phyloP scores from a whole-genome alignment of 148 eudicot genomes.

The Chenopodium album region DNA sequence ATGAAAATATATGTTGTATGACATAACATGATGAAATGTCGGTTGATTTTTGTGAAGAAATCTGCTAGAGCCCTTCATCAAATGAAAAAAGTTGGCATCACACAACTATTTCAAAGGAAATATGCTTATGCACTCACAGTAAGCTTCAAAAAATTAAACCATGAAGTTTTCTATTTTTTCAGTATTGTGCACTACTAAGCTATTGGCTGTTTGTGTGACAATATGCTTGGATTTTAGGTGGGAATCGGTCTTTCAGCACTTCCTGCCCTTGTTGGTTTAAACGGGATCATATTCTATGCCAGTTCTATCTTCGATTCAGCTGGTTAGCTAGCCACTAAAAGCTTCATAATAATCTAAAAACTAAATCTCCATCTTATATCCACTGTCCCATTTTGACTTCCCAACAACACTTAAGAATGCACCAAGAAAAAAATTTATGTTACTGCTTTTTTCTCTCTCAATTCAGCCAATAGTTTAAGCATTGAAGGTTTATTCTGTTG shows the following conservation, averaged over 20 bases:
- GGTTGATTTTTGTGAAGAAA: slow-evolving; percentile 11
- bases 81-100: slow-evolving; percentile 24
- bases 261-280: slow-evolving; percentile 19
- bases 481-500: neutral
- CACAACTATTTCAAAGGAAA: slow-evolving; percentile 32
- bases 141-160: slow-evolving; percentile 14
- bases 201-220: neutral
- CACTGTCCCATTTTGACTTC: neutral
- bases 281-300: slow-evolving; percentile 34
- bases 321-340: slow-evolving; percentile 26
- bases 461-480: neutral
- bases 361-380: neutral
- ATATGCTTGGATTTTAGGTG: slow-evolving; percentile 24
- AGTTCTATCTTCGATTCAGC: slow-evolving; percentile 35
- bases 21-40: neutral
- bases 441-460: too few species aligned
- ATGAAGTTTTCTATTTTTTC: neutral
- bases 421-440: too few species aligned
- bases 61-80: slow-evolving; percentile 31
- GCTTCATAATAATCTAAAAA: neutral
- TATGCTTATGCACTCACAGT: slow-evolving; percentile 38
- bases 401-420: neutral
- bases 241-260: slow-evolving; percentile 36
- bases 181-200: neutral
- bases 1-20: neutral